Base-by-base conservation (phyloP, 257 asterid species). In the Scutellaria barbata region DNA sequence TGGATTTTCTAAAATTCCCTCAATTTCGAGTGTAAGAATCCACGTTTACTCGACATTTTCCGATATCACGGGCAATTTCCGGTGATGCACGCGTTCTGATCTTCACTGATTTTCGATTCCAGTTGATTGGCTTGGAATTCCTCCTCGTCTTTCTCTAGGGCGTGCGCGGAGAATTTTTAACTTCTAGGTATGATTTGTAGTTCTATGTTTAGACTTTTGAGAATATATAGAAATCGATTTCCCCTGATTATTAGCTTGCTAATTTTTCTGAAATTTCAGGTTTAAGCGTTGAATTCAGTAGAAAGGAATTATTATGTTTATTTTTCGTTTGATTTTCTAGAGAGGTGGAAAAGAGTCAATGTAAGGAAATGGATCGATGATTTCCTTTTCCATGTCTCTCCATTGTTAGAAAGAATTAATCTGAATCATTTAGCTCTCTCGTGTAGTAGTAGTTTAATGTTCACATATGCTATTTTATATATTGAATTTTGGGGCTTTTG, bases 101-200 rank as follows among this genome's bases (percentile, higher is more conserved):
- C 56, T 40, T 47, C 54, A 40, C 69, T 12, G 61, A 8, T 10
- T 25, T 56, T 61, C 35, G 3, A 16, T 18, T 56, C 42, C 59
- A 50, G 65, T 16, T 69, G 42, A 37, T 66, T 41, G 63, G 62
- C 2, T 20, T 39, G 20, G 18, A n/a, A 39, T 6, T 46, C 41
- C 20, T 35, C 8, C 7, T 17, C 58, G 63, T 9, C n/a, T 20
- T 46, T 58, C 51, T 60, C 43, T 35, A n/a, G 1, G 25, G 25
- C 25, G 25, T 2, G 25, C 25, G 35, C 67, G 72, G 30, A 47
- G 53, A 61, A 12, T 12, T 51, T 42, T 55, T 22, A 76, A 71
- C 11, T 42, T 73, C 16, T 13, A 25, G 84, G 78, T 76, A 55
- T 4, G 75, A 11, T 50, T 64, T 64, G 54, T 50, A 14, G 61